Base-by-base conservation (phyloP, 2,329 filamentous ascomycete species). In the Leptographium wingfieldii region DNA sequence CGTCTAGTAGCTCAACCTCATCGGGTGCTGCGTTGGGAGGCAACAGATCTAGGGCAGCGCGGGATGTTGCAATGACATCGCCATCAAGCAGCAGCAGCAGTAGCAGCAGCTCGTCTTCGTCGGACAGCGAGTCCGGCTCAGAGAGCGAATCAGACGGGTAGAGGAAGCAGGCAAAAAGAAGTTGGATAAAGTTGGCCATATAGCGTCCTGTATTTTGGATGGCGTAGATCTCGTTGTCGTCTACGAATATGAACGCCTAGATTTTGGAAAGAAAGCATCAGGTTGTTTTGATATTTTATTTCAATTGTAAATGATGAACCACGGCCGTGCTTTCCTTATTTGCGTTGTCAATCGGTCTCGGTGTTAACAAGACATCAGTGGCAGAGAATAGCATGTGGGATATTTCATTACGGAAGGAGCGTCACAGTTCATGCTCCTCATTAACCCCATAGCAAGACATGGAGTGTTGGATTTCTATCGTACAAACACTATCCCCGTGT, bases 41-140 rank as follows among this genome's bases (percentile, higher is more conserved):
- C n/a, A 22, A 22, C 46, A 12, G 11, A 4, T 10, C 46, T 27
- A 68, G 67, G 56, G 60, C 62, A 25, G 65, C 67, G 14, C 61
- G 62, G 6, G 51, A 31, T 22, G 51, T 33, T 35, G 33, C 29
- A 25, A 48, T 19, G 29, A 38, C 25, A 31, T 64, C 9, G 65
- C 66, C 46, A 14, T 55, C 55, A 48, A 59, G 59, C 51, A 61
- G 62, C 54, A 58, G 52, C 56, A 48, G 53, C 54, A 27, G 43
- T 12, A 43, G 54, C 54, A 49, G 46, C 46, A 49, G 55, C 14
- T 16, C 58, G 16, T 59, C 60, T 2, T 55, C 49, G 25, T 62
- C 63, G 3, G 62, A 61, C 19, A 56, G 40, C 16, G 61, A 57
- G n/a, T 55, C 58, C 25, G 58, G 5, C n/a, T 49, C 46, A 5